phyloP scores from a whole-genome alignment of 148 eudicot species.

The Camellia japonica region DNA sequence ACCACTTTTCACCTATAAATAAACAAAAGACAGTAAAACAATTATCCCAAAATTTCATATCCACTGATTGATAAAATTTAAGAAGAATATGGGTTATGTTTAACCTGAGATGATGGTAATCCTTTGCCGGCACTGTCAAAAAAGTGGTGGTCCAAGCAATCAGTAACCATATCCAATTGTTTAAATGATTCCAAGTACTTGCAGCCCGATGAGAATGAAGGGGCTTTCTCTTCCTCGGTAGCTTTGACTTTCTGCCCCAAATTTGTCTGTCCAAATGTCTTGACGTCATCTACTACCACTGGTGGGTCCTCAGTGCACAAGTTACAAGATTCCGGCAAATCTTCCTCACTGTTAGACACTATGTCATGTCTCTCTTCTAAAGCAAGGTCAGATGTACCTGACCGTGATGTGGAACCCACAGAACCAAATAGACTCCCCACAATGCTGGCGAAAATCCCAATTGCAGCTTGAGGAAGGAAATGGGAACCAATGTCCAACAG shows the following conservation, averaged over 20 bases:
- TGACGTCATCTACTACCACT: slow-evolving; percentile 22
- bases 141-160: slow-evolving; percentile 85
- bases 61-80: not conserved
- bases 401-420: slow-evolving; percentile 37
- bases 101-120: slow-evolving; percentile 54
- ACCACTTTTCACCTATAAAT: slow-evolving; percentile 52
- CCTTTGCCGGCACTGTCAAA: slow-evolving; percentile 49
- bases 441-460: slow-evolving; percentile 53
- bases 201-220: slow-evolving; percentile 17
- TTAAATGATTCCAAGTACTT: slow-evolving; percentile 30
- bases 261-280: slow-evolving; percentile 27
- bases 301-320: slow-evolving; percentile 16
- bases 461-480: slow-evolving; percentile 58
- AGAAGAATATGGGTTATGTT: not conserved
- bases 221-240: slow-evolving; percentile 23
- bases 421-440: slow-evolving; percentile 49
- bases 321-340: slow-evolving; percentile 37
- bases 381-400: slow-evolving; percentile 28
- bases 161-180: slow-evolving; percentile 76
- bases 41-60: not conserved
- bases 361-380: slow-evolving; percentile 26
- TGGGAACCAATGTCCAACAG: slow-evolving; percentile 21
- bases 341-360: slow-evolving; percentile 31
- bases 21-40: slow-evolving; percentile 7
- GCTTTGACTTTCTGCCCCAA: slow-evolving; percentile 25